A percentile compares a stretch with the other conserved stretches of the same genome.
Evolutionary conservation across 1,139 yeast genomes (phyloP).

Genomic region (Hemisphaericaspora subhashii): DNA sequence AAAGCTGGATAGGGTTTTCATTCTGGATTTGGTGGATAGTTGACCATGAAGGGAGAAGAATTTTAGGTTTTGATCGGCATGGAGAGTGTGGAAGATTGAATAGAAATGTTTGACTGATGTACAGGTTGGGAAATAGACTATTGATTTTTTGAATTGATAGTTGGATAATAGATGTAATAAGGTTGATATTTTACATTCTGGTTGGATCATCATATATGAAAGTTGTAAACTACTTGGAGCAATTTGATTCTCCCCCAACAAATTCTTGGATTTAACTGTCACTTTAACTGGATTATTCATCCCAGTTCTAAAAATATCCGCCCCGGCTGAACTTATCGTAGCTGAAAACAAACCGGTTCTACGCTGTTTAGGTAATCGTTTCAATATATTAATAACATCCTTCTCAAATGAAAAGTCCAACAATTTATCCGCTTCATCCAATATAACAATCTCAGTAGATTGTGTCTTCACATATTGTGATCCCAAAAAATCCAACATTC

Average conservation of each 20-base stretch:
- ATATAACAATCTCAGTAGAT: conserved; percentile 69
- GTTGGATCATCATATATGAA: conserved; percentile 58
- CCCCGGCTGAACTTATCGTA: conserved; percentile 79
- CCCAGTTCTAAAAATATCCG: conserved; percentile 70
- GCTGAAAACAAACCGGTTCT: conserved; percentile 94
- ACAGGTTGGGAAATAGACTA: conserved; percentile 92
- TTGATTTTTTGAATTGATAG: conserved; percentile 67
- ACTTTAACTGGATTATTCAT: conserved; percentile 88
- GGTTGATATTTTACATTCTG: conserved; percentile 59
- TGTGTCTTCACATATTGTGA: conserved; percentile 50
- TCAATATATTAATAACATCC: conserved; percentile 67
- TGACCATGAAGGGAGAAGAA: conserved; percentile 85
- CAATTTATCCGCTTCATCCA: conserved; percentile 93
- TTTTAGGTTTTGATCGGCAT: conserved; percentile 20
- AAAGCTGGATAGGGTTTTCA: conserved; percentile 67
- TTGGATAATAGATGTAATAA: conserved; percentile 55
- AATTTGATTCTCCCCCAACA: conserved; percentile 14
- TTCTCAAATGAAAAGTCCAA: conserved; percentile 75
- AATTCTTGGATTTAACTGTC: conserved; percentile 57
- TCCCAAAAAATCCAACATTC: conserved; percentile 72
- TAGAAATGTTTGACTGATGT: conserved; percentile 76
- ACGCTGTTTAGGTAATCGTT: conserved; percentile 79
- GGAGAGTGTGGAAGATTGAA: conserved; percentile 42
- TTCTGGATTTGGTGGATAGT: conserved; percentile 68
- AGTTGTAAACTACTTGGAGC: conserved; percentile 69